These are phyloP conservation scores for Mrakia gelida DNA, from an alignment of 768 basidiomycete genomes.

Conservation along the genomic window DNA sequence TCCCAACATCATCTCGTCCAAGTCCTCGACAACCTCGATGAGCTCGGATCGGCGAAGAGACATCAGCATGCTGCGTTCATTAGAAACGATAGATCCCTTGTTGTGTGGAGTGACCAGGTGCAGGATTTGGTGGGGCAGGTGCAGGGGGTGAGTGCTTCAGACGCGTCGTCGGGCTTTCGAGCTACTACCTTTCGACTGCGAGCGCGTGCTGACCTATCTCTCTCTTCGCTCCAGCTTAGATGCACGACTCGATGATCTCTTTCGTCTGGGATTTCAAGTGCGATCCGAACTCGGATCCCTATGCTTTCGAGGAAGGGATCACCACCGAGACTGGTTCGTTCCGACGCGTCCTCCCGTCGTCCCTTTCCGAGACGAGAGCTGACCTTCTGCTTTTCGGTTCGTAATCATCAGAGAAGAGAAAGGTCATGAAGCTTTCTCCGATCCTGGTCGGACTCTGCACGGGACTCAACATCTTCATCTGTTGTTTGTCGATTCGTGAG, in stretches of 20 bases:
- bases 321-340: not conserved
- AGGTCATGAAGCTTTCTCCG: constrained; percentile 36
- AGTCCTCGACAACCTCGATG: constrained; percentile 69
- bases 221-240: not conserved
- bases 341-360: too few relatives aligned
- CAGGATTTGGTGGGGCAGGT: constrained; percentile 62
- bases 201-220: not conserved
- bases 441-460: constrained; percentile 38
- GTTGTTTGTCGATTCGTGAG: constrained; percentile 35
- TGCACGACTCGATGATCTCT: constrained; percentile 20
- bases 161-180: too few relatives aligned
- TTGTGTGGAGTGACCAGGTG: constrained; percentile 79
- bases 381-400: not conserved
- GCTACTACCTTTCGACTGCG: not conserved
- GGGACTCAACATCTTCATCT: constrained; percentile 35
- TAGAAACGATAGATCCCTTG: constrained; percentile 73
- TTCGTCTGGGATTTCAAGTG: constrained; percentile 10
- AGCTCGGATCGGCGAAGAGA: constrained; percentile 72
- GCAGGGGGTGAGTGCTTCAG: constrained; percentile 38
- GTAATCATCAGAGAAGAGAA: not conserved
- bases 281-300: not conserved
- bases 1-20: constrained; percentile 77
- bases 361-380: not conserved
- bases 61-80: constrained; percentile 87
- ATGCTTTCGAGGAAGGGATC: not conserved